A percentile compares a stretch with the other conserved stretches of the same genome.
phyloP scores from a whole-genome alignment of 2,329 filamentous ascomycete genomes.

The Aphanoascus verrucosus region DNA sequence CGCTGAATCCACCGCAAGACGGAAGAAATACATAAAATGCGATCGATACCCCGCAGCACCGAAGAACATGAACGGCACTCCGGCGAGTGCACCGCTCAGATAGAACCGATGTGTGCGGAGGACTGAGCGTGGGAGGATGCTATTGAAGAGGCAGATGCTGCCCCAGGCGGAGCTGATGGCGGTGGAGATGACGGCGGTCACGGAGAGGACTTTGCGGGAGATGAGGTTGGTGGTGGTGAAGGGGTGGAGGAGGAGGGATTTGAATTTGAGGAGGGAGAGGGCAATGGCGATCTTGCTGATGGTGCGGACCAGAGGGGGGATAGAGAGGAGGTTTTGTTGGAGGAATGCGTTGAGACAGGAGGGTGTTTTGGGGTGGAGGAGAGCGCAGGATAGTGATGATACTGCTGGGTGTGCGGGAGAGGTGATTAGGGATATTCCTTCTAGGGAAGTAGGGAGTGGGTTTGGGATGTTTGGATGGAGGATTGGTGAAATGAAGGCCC shows the following conservation, averaged over 20 bases:
- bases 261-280: constrained; percentile 59
- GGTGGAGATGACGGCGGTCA: constrained; percentile 67
- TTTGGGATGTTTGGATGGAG: constrained; percentile 62
- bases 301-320: constrained; percentile 67
- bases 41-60: constrained; percentile 41
- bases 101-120: constrained; percentile 81
- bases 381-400: constrained; percentile 72
- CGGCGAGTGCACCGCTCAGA: constrained; percentile 73
- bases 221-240: constrained; percentile 56
- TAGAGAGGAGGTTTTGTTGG: constrained; percentile 74
- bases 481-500: constrained; percentile 71
- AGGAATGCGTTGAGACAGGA: constrained; percentile 81
- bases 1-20: constrained; percentile 66
- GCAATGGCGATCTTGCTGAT: constrained; percentile 54
- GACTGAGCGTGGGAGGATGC: constrained; percentile 59
- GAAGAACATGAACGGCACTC: constrained; percentile 67
- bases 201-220: constrained; percentile 57
- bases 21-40: constrained; percentile 62
- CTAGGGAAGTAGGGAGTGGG: constrained; percentile 48
- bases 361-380: constrained; percentile 77
- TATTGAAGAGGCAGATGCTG: constrained; percentile 78
- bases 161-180: constrained; percentile 83
- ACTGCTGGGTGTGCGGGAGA: constrained; percentile 79
- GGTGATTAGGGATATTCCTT: constrained; percentile 66
- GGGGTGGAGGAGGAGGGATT: constrained; percentile 58